Base-by-base conservation (phyloP, 2,329 filamentous ascomycete species). In the Cucurbitaria berberidis region DNA sequence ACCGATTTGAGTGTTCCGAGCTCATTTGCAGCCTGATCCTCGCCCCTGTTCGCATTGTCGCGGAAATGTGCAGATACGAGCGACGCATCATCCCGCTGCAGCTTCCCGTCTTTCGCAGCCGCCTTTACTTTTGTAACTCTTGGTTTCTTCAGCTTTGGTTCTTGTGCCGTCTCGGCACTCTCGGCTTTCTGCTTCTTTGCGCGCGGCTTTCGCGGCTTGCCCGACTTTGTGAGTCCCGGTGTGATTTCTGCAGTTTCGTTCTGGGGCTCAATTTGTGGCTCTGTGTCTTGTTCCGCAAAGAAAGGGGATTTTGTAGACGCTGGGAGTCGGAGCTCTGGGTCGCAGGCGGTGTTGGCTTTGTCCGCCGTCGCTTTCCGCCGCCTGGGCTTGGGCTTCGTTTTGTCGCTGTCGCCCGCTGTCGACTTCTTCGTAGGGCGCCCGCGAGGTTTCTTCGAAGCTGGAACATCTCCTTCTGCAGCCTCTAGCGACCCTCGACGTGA, bases 131-230 rank as follows among this genome's bases (percentile, higher is more conserved):
- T 74, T 16, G 60, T 64, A 19, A 62, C 57, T 42, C 60, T 69
- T 8, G 63, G 22, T 29, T 57, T 68, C 50, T 66, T 69, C 16
- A 58, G 55, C 41, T 68, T 69, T n/a, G 55, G 44, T 22, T 59
- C 59, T 45, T 3, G 3, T 13, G 2, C 19, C 36, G 59, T 41
- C 15, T 60, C 65, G 13, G 9, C 54, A 9, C 52, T 49, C 4
- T 51, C 59, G 3, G 38, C 24, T 19, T 60, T 60, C 24, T 59
- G 57, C 55, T 73, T 72, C 59, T 69, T 74, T 35, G 62, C 56
- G 22, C 69, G 67, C 4, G 65, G 64, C 44, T 73, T 73, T 35
- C 68, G 60, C 38, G 67, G 59, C 49, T 70, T 72, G 4, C 62
- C 51, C 1, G 59, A 43, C 44, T 69, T 70, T 8, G 62, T 54